A percentile compares a stretch with the other conserved stretches of the same genome.
These are phyloP conservation scores for Talaromyces sp. DNA, from an alignment of 2,329 filamentous ascomycete species.

Conservation along the genomic window DNA sequence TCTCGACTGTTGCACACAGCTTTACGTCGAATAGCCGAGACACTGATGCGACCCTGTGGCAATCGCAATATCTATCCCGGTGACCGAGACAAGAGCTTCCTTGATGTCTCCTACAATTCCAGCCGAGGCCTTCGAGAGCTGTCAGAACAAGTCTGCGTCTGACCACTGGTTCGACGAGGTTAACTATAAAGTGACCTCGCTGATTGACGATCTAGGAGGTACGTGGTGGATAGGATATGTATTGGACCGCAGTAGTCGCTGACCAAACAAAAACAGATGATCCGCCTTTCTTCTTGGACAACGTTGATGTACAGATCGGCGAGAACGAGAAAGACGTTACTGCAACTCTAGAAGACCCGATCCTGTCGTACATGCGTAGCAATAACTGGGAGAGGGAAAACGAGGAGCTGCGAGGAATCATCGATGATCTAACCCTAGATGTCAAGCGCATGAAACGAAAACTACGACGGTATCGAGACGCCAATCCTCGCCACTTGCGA, in stretches of 20 bases:
- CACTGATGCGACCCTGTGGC: neutral
- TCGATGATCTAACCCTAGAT: constrained; percentile 79
- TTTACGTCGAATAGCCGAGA: neutral
- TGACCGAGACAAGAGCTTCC: neutral
- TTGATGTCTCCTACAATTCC: neutral
- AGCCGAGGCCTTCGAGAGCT: neutral
- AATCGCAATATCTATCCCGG: neutral
- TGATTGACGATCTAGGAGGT: constrained; percentile 13
- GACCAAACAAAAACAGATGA: constrained; percentile 22
- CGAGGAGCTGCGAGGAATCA: constrained; percentile 74
- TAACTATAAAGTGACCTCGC: constrained; percentile 42
- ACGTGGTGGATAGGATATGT: neutral
- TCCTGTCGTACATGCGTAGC: constrained; percentile 9
- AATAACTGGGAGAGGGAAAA: constrained; percentile 53
- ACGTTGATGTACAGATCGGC: neutral
- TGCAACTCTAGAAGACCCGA: constrained; percentile 27
- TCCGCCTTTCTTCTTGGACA: constrained; percentile 30
- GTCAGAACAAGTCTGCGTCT: constrained; percentile 11
- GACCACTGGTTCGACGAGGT: constrained; percentile 49
- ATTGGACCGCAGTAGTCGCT: neutral
- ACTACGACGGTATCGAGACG: constrained; percentile 65
- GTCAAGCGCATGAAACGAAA: constrained; percentile 73
- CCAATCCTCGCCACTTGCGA: constrained; percentile 61
- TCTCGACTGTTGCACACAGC: neutral
- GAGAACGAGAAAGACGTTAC: constrained; percentile 15